Evolutionary conservation across 164 flowering plant species (phyloP).

Genomic region (Magnolia kwangsiensis): DNA sequence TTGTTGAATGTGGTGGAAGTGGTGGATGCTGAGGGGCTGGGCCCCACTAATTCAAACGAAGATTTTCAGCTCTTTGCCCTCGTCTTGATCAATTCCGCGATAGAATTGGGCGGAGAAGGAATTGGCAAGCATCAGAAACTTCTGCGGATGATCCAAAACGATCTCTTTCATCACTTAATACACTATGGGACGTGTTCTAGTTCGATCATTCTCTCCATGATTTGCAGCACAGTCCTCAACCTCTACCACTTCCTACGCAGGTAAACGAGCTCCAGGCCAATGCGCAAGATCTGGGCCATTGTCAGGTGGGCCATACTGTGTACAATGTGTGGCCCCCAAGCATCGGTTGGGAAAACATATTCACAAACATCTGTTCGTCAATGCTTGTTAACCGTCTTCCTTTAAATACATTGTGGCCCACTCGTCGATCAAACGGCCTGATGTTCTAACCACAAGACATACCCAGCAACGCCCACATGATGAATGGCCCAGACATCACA

Average conservation of each 20-base stretch:
- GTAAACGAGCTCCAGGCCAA: conserved; percentile 23
- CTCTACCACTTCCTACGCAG: conserved; percentile 74
- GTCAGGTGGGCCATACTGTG: not conserved
- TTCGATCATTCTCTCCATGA: conserved; percentile 75
- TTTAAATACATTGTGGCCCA: too few relatives aligned
- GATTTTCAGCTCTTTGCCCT: conserved; percentile 77
- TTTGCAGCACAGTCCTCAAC: conserved; percentile 74
- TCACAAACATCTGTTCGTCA: too few relatives aligned
- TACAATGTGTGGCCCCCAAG: too few relatives aligned
- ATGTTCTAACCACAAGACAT: too few relatives aligned
- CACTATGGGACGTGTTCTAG: conserved; percentile 61
- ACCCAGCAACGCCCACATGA: too few relatives aligned
- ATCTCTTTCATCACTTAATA: conserved; percentile 72
- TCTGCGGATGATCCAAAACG: conserved; percentile 68
- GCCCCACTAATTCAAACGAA: conserved; percentile 48
- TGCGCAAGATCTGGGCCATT: not conserved
- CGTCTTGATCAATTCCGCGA: conserved; percentile 68
- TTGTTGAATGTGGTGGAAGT: conserved; percentile 60
- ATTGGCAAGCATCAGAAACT: conserved; percentile 73
- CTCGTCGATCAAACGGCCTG: too few relatives aligned
- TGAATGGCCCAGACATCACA: too few relatives aligned
- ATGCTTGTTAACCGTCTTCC: too few relatives aligned
- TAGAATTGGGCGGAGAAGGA: conserved; percentile 74
- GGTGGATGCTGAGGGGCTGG: conserved; percentile 48
- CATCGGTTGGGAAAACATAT: too few relatives aligned